Conservation (phyloP, 495 filamentous ascomycete genomes). For the Bacidia rubella region DNA sequence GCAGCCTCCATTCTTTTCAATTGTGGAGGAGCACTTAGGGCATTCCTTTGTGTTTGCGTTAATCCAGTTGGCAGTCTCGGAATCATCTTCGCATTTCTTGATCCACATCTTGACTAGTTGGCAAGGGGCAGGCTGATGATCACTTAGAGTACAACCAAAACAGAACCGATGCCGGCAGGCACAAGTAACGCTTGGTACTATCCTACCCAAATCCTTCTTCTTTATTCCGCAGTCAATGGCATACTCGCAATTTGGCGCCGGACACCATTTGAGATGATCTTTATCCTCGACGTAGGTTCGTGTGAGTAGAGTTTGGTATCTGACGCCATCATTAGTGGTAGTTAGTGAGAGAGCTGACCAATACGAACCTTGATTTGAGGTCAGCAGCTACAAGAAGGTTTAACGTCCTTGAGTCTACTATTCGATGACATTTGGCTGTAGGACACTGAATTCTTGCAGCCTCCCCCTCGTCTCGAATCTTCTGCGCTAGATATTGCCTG, state of each 20-base stretch:
- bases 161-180: conserved; percentile 77
- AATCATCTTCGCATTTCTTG: conserved; percentile 97
- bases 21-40: conserved; percentile 87
- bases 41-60: conserved; percentile 98
- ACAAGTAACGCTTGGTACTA: conserved; percentile 84
- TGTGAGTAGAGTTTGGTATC: conserved; percentile 77
- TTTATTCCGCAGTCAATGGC: conserved; percentile 82
- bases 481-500: conserved; percentile 74
- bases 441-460: conserved; percentile 92
- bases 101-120: conserved; percentile 88
- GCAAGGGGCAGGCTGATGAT: conserved; percentile 91
- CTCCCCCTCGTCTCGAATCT: conserved; percentile 90
- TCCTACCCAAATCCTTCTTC: conserved; percentile 62
- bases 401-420: conserved; percentile 81
- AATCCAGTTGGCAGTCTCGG: conserved; percentile 98
- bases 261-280: conserved; percentile 91
- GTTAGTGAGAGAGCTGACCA: background rate
- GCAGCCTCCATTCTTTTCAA: conserved; percentile 98
- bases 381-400: conserved; percentile 67
- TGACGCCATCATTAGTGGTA: conserved; percentile 12
- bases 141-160: conserved; percentile 84
- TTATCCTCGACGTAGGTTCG: conserved; percentile 95
- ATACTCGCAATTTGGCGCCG: conserved; percentile 87
- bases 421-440: conserved; percentile 68
- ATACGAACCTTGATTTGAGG: conserved; percentile 51